A percentile compares a stretch with the other conserved stretches of the same genome.
phyloP scores from a whole-genome alignment of 225 moss, liverwort and hornwort species.

The Polytrichum commune region DNA sequence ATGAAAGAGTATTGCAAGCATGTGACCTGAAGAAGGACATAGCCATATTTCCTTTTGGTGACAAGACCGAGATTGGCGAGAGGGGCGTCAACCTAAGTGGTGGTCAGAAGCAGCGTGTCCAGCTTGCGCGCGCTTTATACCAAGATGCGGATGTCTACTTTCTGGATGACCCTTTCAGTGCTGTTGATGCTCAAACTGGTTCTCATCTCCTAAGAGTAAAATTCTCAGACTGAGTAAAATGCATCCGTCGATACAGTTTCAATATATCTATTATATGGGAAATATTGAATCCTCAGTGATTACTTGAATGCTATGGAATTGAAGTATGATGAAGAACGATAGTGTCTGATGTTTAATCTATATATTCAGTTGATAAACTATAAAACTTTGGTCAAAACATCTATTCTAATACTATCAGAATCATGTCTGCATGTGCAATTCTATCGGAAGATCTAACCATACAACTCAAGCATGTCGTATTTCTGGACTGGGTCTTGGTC shows the following conservation, averaged over 20 bases:
- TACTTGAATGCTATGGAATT: not conserved
- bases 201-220: constrained; percentile 31
- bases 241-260: no score
- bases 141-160: constrained; percentile 88
- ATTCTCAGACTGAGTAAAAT: no score
- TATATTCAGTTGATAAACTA: no score
- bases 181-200: constrained; percentile 49
- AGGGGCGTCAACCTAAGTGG: constrained; percentile 82
- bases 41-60: constrained; percentile 54
- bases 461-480: no score
- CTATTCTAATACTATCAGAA: no score
- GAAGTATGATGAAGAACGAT: not conserved
- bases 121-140: constrained; percentile 76
- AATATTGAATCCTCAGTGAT: no score
- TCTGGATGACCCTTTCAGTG: constrained; percentile 78
- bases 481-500: not conserved
- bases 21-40: constrained; percentile 78
- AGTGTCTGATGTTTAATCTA: not conserved
- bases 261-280: no score
- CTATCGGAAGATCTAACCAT: no score
- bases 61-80: constrained; percentile 73
- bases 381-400: no score
- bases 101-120: constrained; percentile 82
- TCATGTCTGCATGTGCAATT: no score
- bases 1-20: constrained; percentile 51